Percentiles rank a stretch among this genome's conserved stretches.
These are phyloP conservation scores for Chalciporus piperatus DNA, from an alignment of 768 basidiomycete genomes.

Conservation along the genomic window DNA sequence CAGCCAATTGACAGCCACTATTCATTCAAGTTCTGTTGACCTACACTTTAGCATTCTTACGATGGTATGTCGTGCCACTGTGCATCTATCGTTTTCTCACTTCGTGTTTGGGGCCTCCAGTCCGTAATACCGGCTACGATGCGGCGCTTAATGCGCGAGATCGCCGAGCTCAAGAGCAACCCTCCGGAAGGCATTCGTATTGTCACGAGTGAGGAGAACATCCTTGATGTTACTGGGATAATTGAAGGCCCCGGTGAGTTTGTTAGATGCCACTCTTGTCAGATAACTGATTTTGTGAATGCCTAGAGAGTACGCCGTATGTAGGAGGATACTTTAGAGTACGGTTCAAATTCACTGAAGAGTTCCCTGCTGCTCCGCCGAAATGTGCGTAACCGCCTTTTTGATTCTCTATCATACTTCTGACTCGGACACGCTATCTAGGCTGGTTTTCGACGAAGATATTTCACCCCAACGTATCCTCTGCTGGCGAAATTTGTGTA, in stretches of 20 bases:
- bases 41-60: neutral
- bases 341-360: conserved; percentile 87
- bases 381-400: conserved; percentile 60
- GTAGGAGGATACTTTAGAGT: conserved; percentile 69
- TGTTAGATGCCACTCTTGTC: neutral
- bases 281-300: conserved; percentile 11
- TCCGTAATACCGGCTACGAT: conserved; percentile 54
- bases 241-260: conserved; percentile 86
- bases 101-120: conserved; percentile 18
- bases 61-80: conserved; percentile 22
- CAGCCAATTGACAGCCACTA: conserved; percentile 13
- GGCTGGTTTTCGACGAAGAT: conserved; percentile 94
- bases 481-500: conserved; percentile 89
- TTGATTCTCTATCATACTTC: neutral
- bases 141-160: conserved; percentile 86
- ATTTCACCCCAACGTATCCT: conserved; percentile 95
- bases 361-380: conserved; percentile 91
- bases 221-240: conserved; percentile 82
- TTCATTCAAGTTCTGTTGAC: neutral
- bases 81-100: neutral
- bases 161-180: conserved; percentile 71
- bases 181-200: conserved; percentile 94
- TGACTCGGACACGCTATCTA: conserved; percentile 32
- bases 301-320: conserved; percentile 62
- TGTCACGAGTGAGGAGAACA: conserved; percentile 81